Conservation (phyloP, 2,329 filamentous ascomycete species). For the Verticillium longisporum region DNA sequence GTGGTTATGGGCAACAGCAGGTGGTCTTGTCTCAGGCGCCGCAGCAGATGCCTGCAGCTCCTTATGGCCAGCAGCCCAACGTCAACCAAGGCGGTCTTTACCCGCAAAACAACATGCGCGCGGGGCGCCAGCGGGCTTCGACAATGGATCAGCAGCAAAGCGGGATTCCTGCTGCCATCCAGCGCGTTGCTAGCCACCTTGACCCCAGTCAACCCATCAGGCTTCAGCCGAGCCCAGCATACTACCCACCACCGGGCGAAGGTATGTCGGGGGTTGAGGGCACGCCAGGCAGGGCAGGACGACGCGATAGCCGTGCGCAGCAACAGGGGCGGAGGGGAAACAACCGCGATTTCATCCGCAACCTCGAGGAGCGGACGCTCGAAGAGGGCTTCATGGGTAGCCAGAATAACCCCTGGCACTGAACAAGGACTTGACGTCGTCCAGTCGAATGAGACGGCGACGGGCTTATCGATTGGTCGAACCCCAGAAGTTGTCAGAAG, state of each 20-base stretch:
- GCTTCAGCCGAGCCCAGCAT: slow-evolving; percentile 89
- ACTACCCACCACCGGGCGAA: slow-evolving; percentile 89
- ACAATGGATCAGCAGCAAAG: slow-evolving; percentile 95
- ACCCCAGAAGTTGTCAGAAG: not conserved
- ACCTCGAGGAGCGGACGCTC: slow-evolving; percentile 85
- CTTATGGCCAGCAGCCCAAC: slow-evolving; percentile 43
- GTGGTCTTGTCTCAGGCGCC: slow-evolving; percentile 64
- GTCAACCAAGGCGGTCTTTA: slow-evolving; percentile 52
- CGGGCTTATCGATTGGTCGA: not conserved
- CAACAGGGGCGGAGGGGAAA: slow-evolving; percentile 55
- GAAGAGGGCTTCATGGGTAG: slow-evolving; percentile 82
- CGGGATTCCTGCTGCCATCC: slow-evolving; percentile 86
- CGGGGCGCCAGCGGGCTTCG: slow-evolving; percentile 79
- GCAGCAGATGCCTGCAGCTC: slow-evolving; percentile 58
- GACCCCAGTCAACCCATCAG: slow-evolving; percentile 93
- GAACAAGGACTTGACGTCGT: slow-evolving; percentile 22
- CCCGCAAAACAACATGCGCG: slow-evolving; percentile 56
- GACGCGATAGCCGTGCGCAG: slow-evolving; percentile 69
- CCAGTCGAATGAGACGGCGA: not conserved
- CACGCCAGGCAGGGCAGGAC: slow-evolving; percentile 50
- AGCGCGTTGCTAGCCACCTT: slow-evolving; percentile 90
- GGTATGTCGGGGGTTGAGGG: slow-evolving; percentile 62
- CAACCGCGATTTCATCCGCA: slow-evolving; percentile 88
- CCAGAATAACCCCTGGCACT: slow-evolving; percentile 62
- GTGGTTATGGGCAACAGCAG: slow-evolving; percentile 65